Conservation (phyloP, 2,329 filamentous ascomycete genomes). For the Sclerotinia glacialis region DNA sequence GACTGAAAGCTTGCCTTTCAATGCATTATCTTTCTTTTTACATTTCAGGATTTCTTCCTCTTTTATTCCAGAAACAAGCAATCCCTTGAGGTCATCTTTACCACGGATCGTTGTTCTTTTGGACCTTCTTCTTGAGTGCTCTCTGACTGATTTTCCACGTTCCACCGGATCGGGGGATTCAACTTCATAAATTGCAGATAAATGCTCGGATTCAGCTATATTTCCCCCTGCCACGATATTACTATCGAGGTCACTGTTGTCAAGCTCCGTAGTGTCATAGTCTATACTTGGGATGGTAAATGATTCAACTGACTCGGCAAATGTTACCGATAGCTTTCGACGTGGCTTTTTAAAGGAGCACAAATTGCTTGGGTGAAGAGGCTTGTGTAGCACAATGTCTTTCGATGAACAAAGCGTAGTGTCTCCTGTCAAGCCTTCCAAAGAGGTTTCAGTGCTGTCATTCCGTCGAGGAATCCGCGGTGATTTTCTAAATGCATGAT, state of each 20-base stretch:
- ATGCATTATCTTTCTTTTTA: neutral
- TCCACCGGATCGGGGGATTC: neutral
- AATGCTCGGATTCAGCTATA: too few relatives aligned
- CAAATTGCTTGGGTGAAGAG: neutral
- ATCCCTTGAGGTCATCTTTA: neutral
- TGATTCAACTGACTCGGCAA: neutral
- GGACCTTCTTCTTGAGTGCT: neutral
- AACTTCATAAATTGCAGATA: neutral
- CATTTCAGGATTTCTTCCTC: too few relatives aligned
- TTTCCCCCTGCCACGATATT: neutral
- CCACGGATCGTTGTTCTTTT: neutral
- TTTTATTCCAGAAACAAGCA: neutral
- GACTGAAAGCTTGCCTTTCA: neutral
- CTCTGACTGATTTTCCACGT: too few relatives aligned
- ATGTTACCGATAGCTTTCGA: conserved; percentile 4
- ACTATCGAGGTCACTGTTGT: neutral
- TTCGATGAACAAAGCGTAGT: neutral
- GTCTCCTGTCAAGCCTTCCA: neutral
- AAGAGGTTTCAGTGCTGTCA: neutral
- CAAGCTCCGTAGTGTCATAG: neutral
- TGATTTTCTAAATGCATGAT: neutral
- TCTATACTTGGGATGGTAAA: neutral
- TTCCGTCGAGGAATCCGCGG: neutral
- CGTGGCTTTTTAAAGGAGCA: neutral
- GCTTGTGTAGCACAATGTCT: neutral